A percentile compares a stretch with the other conserved stretches of the same genome.
Evolutionary conservation across 2,329 filamentous ascomycete species (phyloP).

Genomic region (Ophidiomyces ophidiicola): DNA sequence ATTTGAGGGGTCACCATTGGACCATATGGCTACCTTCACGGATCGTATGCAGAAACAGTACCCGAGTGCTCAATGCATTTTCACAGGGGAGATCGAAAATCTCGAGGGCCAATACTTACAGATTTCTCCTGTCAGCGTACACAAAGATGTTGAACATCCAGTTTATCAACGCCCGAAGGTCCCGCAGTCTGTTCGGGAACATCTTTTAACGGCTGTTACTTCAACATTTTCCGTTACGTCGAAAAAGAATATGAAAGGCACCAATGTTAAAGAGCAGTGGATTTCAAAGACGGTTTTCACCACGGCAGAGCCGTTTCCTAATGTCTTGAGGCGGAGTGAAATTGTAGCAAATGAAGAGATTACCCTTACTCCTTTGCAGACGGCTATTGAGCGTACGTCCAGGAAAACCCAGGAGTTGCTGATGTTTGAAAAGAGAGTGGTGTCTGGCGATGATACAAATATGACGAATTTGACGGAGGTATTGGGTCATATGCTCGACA

Average conservation of each 20-base stretch:
- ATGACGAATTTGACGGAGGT: slow-evolving; percentile 61
- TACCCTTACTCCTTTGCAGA: slow-evolving; percentile 62
- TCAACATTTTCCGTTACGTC: slow-evolving; percentile 65
- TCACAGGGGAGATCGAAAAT: slow-evolving; percentile 57
- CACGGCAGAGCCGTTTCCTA: slow-evolving; percentile 78
- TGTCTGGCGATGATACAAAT: slow-evolving; percentile 59
- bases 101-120: slow-evolving; percentile 85
- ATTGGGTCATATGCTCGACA: slow-evolving; percentile 63
- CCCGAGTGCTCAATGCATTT: slow-evolving; percentile 70
- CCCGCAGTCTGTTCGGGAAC: slow-evolving; percentile 71
- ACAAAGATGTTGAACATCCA: slow-evolving; percentile 69
- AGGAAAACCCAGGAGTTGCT: slow-evolving; percentile 81
- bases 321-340: slow-evolving; percentile 77
- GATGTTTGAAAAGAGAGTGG: slow-evolving; percentile 59
- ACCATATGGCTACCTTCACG: slow-evolving; percentile 69
- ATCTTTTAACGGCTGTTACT: slow-evolving; percentile 67
- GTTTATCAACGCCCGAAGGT: slow-evolving; percentile 84
- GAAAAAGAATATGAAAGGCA: slow-evolving; percentile 55
- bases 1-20: slow-evolving; percentile 67
- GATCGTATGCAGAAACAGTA: slow-evolving; percentile 88
- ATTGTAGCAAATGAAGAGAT: slow-evolving; percentile 58
- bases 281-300: slow-evolving; percentile 77
- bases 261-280: slow-evolving; percentile 56
- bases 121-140: slow-evolving; percentile 65
- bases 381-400: slow-evolving; percentile 79